Base-by-base conservation (phyloP, 2,329 filamentous ascomycete genomes). In the Geosmithia putterillii region DNA sequence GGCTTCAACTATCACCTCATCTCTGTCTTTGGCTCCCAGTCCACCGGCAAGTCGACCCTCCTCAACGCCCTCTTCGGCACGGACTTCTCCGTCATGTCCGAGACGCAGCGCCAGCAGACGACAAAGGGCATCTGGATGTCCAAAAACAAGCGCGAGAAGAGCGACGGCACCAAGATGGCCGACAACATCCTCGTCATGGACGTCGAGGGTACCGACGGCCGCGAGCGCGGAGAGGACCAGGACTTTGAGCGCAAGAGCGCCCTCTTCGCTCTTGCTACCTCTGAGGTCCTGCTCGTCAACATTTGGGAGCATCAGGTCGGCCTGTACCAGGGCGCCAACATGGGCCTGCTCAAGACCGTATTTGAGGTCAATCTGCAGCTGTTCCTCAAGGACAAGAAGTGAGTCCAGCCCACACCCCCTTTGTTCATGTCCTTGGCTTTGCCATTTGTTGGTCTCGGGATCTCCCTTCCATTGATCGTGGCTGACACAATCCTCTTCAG, bases 121-220 rank as follows among this genome's bases (percentile, higher is more conserved):
- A 98, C 92, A 38, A 98, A 96, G 71, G 92, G 92, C 58, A 98
- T 98, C 60, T 98, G 92, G 92, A 83, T 98, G 83, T 94, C 89
- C 50, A 94, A 95, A 70, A 96, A 96, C 66, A 95, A 94, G 70
- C 72, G 73, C 52, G 63, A 67, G 50, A 61, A 67, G 45, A 69
- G 65, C 44, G 65, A 62, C 41, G 65, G 66, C 42, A 60, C 60
- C 50, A 70, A 70, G 50, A 95, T 96, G 88, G 89, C 90, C 44
- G 87, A 95, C 56, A 98, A 98, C 63, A 95, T 98, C 55, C 71
- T 98, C 49, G 92, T 98, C 53, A 98, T 98, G 92, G 92, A 98
- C 58, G 92, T 98, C 38, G 92, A 98, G 64, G 92, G 92, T 52
- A 96, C 92, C 10, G 92, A 98, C 61, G 92, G 92, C 42, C 80